A percentile compares a stretch with the other conserved stretches of the same genome.
Conservation (phyloP, 1,139 yeast genomes). For the Blastobotrys proliferans region DNA sequence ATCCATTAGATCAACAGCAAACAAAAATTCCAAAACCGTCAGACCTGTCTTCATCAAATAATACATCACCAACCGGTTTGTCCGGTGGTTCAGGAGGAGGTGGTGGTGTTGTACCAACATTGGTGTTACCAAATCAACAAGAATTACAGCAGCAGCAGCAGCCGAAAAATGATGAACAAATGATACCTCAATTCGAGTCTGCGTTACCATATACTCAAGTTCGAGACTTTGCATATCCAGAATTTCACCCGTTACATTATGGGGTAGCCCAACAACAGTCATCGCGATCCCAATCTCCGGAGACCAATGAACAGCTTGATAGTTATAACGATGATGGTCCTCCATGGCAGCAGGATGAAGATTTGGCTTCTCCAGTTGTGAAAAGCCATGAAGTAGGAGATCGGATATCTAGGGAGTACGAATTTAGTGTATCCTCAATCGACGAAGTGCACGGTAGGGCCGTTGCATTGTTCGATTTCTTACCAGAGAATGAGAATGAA, state of each 20-base stretch:
- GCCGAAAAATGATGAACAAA: background rate
- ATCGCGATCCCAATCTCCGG: constrained; percentile 15
- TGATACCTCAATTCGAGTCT: constrained; percentile 31
- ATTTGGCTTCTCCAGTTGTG: constrained; percentile 27
- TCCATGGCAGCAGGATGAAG: constrained; percentile 35
- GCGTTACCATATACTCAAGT: constrained; percentile 44
- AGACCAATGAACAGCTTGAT: constrained; percentile 12
- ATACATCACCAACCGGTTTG: background rate
- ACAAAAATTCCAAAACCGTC: background rate
- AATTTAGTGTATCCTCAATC: constrained; percentile 32
- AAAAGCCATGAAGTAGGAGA: constrained; percentile 29
- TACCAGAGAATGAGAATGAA: constrained; percentile 93
- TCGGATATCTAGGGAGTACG: constrained; percentile 31
- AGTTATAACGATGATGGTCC: constrained; percentile 28
- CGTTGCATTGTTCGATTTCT: constrained; percentile 81
- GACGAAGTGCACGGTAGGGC: constrained; percentile 59
- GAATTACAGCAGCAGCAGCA: background rate
- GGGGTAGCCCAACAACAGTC: constrained; percentile 39
- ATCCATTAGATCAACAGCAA: background rate
- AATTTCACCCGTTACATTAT: constrained; percentile 59
- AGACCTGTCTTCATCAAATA: background rate
- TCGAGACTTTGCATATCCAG: constrained; percentile 75
- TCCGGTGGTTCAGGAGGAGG: background rate
- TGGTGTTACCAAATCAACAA: constrained; percentile 1
- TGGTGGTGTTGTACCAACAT: background rate